A percentile compares a stretch with the other conserved stretches of the same genome.
These are phyloP conservation scores for Daldinia concentrica DNA, from an alignment of 495 filamentous ascomycete species.

Conservation along the genomic window DNA sequence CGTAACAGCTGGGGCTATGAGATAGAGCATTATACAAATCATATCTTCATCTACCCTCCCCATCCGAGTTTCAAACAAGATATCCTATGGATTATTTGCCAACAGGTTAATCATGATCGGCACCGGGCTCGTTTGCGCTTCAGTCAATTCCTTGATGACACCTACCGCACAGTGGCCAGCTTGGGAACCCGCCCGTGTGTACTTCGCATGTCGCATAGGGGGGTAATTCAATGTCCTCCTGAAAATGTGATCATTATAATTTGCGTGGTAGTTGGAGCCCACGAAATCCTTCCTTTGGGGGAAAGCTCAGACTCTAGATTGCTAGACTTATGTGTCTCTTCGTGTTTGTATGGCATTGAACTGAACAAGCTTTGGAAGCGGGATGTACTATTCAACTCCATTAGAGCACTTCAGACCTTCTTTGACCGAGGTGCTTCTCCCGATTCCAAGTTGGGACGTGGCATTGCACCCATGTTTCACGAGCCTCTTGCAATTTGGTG, in stretches of 20 bases:
- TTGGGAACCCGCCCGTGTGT: background rate
- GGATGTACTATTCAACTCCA: background rate
- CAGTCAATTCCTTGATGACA: background rate
- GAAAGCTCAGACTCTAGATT: background rate
- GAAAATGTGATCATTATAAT: background rate
- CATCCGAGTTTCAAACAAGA: background rate
- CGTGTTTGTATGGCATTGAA: background rate
- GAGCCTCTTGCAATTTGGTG: background rate
- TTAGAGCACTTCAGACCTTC: background rate
- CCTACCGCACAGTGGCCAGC: background rate
- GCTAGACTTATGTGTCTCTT: background rate
- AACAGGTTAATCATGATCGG: background rate
- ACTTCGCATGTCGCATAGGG: too few species aligned
- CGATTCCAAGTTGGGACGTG: background rate
- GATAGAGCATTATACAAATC: too few species aligned
- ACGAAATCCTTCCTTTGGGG: background rate
- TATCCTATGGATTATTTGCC: background rate
- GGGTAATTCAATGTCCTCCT: background rate
- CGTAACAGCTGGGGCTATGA: too few species aligned
- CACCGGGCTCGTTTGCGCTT: background rate
- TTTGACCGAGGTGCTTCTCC: background rate
- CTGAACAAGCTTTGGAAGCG: accelerated
- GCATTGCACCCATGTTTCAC: background rate
- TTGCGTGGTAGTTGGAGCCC: background rate
- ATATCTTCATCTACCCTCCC: background rate